Base-by-base conservation (phyloP, 441 rosid genomes). In the Jatropha multifida region DNA sequence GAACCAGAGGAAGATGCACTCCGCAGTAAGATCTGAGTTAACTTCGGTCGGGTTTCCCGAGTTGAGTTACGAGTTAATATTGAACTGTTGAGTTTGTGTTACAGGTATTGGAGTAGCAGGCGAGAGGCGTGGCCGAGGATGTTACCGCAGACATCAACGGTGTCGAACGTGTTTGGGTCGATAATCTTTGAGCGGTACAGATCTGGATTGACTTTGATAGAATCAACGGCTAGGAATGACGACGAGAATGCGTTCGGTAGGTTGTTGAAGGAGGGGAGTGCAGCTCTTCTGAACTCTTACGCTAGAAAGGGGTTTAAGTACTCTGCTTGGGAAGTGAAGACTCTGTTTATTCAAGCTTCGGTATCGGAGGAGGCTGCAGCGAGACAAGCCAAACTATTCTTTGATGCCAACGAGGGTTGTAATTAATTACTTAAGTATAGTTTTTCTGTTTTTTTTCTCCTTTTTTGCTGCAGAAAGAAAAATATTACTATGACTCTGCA, bases 261-360 rank as follows among this genome's bases (percentile, higher is more conserved):
- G 77, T 61, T 94, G 84, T 74, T 91, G 85, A 85, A 85, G 83
- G 87, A 94, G 83, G 95, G 83, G 79, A 89, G 78, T 26, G 93
- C 98, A 0, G 97, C 98, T 20, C 84, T 94, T 75, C 80, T 94
- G n/a, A 94, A 91, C 84, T 89, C 98, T 56, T 94, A 94, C 68
- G 85, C 95, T 0, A 83, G 97, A 69, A 67, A 69, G 6, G 86
- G 83, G 46, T 94, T 77, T 71, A 80, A 87, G 1, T 91, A 83
- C 72, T 68, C 90, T 12, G 83, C 95, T 0, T 94, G 98, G 98
- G 87, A 94, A 69, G 98, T 94, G 11, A 94, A 94, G 91, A 90
- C 90, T 1, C 64, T 92, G 84, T 44, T 90, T 52, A 85, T 94
- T 4, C 87, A 90, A 68, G 91, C 90, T 3, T 61, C 89, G 83